Base-by-base conservation (phyloP, 2,329 filamentous ascomycete species). In the Fulvia fulva region DNA sequence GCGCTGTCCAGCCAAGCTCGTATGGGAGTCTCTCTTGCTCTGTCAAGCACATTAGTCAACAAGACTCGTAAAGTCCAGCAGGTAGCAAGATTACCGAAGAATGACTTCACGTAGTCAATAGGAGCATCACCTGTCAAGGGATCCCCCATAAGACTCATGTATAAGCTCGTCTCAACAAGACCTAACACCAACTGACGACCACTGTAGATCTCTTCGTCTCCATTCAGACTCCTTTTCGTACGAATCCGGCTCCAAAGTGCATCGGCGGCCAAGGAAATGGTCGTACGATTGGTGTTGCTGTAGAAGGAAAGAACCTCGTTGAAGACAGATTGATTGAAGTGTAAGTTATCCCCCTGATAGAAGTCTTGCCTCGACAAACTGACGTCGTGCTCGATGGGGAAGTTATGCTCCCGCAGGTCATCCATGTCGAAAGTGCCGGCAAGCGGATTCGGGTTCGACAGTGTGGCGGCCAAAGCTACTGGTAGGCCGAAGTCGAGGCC, bases 351-450 rank as follows among this genome's bases (percentile, higher is more conserved):
- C 21, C 73, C 71, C 23, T 70, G 64, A 50, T 64, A 69, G 54
- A 65, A 65, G 54, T 75, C 72, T 5, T 65, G 59, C 37, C 73
- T 63, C 21, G 65, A 69, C 44, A 74, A 19, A 28, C 69, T 70
- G 8, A 65, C 70, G 54, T 74, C 72, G 59, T 75, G 72, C 62
- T 75, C 73, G 57, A 74, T 74, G 7, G 68, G 64, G 41, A 69
- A 70, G 60, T 72, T 69, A 57, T 74, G 66, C 30, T 63, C 53
- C 32, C 65, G 61, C 0, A 68, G 57, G 45, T 66, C 53, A 56
- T 66, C 60, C 22, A 68, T 57, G 53, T 65, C 58, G 61, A 68
- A 68, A 19, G 57, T 30, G 14, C 56, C 54, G 23, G 44, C 56
- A 1, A 62, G 28, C 8, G 63, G 64, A 32, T 62, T 51, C 2